phyloP scores from a whole-genome alignment of 331 rosid species.

The Arachis monticola region DNA sequence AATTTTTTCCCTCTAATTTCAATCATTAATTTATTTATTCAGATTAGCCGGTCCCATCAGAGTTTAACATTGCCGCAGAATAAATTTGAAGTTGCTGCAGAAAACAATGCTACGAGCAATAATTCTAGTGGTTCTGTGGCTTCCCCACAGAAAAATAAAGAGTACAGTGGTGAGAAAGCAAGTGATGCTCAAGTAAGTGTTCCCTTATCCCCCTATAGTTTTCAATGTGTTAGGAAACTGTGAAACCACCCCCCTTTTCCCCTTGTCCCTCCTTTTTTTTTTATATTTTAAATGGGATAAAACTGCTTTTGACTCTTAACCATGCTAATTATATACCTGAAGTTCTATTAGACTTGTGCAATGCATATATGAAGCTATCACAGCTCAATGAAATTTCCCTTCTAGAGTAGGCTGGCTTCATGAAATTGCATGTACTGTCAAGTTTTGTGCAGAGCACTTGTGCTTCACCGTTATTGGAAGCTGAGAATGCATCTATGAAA shows the following conservation, averaged over 20 bases:
- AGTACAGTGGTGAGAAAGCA: constrained; percentile 56
- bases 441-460: constrained; percentile 70
- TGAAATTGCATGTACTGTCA: constrained; percentile 52
- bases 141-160: constrained; percentile 46
- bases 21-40: constrained; percentile 20
- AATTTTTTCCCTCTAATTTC: neutral
- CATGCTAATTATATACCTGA: constrained; percentile 10
- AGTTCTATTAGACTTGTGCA: neutral
- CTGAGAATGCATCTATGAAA: constrained; percentile 59
- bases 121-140: constrained; percentile 57
- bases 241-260: too few species aligned
- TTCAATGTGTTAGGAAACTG: too few species aligned
- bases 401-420: constrained; percentile 46
- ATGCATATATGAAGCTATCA: constrained; percentile 35
- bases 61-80: constrained; percentile 41
- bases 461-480: constrained; percentile 58
- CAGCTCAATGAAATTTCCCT: constrained; percentile 36
- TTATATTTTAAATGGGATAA: too few species aligned
- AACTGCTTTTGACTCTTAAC: neutral
- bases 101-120: constrained; percentile 53
- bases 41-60: constrained; percentile 42
- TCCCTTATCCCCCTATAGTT: neutral
- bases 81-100: constrained; percentile 49
- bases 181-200: constrained; percentile 69
- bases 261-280: too few species aligned